Evolutionary conservation across 352 stramenopile genomes (phyloP), one percentile per base, ranked within the genome.

Genomic region (Phytopythium montanum): DNA sequence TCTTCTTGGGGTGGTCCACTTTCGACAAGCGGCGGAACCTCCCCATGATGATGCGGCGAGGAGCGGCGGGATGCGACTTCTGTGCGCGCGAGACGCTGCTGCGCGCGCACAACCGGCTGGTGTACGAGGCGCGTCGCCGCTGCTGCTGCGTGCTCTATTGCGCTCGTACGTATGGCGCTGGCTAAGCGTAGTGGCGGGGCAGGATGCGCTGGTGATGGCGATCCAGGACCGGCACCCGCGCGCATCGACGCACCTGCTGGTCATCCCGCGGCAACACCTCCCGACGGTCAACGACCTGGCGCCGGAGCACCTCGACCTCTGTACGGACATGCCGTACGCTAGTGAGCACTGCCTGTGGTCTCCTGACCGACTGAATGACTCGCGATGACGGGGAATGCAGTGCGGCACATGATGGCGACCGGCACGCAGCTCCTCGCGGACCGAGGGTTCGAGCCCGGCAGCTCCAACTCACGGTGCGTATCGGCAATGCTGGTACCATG

Each of bases 201-300:
- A 92, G 82, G 78, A 90, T 70, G 72, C 74, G 18, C 56, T 63
- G 31, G 69, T 88, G n/a, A 69, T 87, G 57, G 82, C 68, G 2
- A 90, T 88, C 54, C 48, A 75, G 36, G 82, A 92, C 59, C 70
- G 69, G 25, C 79, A 87, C 39, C 77, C 82, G 31, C 75, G 77
- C 18, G 79, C 82, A 3, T 64, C 62, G 19, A 72, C 62, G 38
- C 82, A 92, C 34, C 42, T 90, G 49, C 64, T 92, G 39, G 75
- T 92, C 49, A 85, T 92, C 14, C 69, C 82, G 16, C 70, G 76
- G 39, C 59, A 83, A 45, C 82, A 92, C 50, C 87, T 92, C 54
- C 51, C 70, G 13, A 78, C 60, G 10, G 68, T 90, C 4, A 68
- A 87, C 23, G 68, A 79, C 33, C 68, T 92, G 36, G 75, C 68